Base-by-base conservation (phyloP, 1,284 basidiomycete genomes). In the Cerioporus squamosus region DNA sequence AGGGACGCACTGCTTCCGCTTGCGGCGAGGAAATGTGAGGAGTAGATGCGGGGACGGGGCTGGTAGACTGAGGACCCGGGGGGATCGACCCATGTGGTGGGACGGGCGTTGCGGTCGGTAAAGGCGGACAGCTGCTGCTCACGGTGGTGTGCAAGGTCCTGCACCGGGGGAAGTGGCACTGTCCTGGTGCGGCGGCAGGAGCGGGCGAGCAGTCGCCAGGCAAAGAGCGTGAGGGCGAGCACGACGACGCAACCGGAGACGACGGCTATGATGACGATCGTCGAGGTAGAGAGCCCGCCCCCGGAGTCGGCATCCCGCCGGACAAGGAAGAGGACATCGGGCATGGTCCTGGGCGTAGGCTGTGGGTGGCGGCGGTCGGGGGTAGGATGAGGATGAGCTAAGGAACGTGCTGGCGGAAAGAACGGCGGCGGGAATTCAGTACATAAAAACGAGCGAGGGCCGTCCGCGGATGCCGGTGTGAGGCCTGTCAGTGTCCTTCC, bases 141-240 rank as follows among this genome's bases (percentile, higher is more conserved):
- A 22, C 85, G 79, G 52, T 81, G 79, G 63, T 83, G 83, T 4
- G 85, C 83, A n/a, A 86, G 80, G 18, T 81, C 81, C 60, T 86
- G 84, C 2, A 80, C 74, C 20, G 84, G 85, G 0, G 86, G 86
- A 2, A 87, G 74, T 2, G 86, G 85, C 0, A 71, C 72, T 4
- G 78, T 68, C 20, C 68, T 68, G 22, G 69, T 55, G 22, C 66
- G 70, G 39, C 68, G 68, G 44, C 69, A 74, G 17, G 59, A 61
- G 52, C 74, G 75, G 39, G 73, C 72, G 54, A 80, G 57, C 59
- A 78, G 57, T 24, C 75, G 75, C 69, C 74, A 72, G 43, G 81
- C 67, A 55, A 81, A 46, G 59, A 77, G 59, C 44, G 75, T 44
- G 63, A 81, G 50, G 61, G 79, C 58, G 55, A 81, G 57, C 44